phyloP scores from a whole-genome alignment of 306 rosid genomes.

The Potentilla sterilis region DNA sequence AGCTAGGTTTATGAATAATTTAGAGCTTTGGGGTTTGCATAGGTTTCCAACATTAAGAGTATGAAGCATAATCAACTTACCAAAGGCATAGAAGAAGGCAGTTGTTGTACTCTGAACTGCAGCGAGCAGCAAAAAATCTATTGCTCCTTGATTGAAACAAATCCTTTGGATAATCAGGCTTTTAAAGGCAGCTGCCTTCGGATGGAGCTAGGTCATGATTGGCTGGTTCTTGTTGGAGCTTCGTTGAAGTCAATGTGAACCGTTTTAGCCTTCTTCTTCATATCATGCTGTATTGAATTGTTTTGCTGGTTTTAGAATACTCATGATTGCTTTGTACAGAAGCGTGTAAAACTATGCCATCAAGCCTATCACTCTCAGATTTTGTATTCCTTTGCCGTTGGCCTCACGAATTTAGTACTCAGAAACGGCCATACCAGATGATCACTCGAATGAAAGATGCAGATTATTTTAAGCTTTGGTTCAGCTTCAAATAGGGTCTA shows the following conservation, averaged over 20 bases:
- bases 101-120: not conserved
- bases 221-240: slow-evolving; percentile 3
- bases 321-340: not conserved
- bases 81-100: not conserved
- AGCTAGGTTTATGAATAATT: too few species aligned
- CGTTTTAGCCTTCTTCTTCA: not conserved
- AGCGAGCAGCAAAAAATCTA: not conserved
- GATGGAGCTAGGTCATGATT: not conserved
- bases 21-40: too few species aligned
- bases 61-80: not conserved
- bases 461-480: not conserved
- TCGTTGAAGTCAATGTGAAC: slow-evolving; percentile 1
- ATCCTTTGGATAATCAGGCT: not conserved
- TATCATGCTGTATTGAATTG: not conserved
- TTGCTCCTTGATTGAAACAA: not conserved
- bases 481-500: not conserved
- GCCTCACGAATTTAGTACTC: not conserved
- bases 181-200: not conserved
- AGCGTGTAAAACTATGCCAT: not conserved
- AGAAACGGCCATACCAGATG: not conserved
- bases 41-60: too few species aligned
- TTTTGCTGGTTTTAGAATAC: not conserved
- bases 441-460: not conserved
- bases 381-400: not conserved
- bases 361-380: not conserved